These are phyloP conservation scores for Aureobasidium sp. DNA, from an alignment of 2,329 filamentous ascomycete species.

Conservation along the genomic window DNA sequence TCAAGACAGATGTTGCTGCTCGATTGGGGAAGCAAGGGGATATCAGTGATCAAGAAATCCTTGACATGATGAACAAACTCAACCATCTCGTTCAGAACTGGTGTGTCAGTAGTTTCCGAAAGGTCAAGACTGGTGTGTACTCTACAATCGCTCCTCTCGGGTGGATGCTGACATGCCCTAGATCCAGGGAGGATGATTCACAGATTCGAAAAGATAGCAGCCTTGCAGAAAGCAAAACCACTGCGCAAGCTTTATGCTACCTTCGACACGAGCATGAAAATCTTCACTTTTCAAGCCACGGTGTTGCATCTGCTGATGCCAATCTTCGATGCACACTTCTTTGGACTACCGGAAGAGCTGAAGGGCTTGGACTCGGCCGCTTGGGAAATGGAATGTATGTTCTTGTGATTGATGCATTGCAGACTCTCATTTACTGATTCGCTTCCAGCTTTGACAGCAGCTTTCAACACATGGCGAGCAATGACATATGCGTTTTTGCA, in stretches of 20 bases:
- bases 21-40: conserved; percentile 60
- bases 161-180: neutral
- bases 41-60: conserved; percentile 59
- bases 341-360: conserved; percentile 50
- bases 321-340: conserved; percentile 58
- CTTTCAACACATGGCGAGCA: conserved; percentile 60
- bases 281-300: conserved; percentile 57
- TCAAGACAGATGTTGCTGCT: conserved; percentile 63
- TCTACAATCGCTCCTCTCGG: no score
- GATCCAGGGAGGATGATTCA: conserved; percentile 15
- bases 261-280: conserved; percentile 48
- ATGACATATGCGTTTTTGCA: conserved; percentile 55
- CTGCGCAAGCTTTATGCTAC: conserved; percentile 42
- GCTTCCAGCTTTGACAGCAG: conserved; percentile 29
- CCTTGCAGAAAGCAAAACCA: neutral
- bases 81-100: conserved; percentile 67
- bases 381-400: conserved; percentile 4
- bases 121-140: conserved; percentile 45
- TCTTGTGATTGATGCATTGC: neutral
- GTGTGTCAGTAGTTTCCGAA: conserved; percentile 63
- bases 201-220: conserved; percentile 15
- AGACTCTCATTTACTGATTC: neutral
- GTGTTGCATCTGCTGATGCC: conserved; percentile 56
- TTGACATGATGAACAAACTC: conserved; percentile 51
- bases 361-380: neutral